Base-by-base conservation (phyloP, 1,284 basidiomycete genomes). In the Dichomitus squalens region DNA sequence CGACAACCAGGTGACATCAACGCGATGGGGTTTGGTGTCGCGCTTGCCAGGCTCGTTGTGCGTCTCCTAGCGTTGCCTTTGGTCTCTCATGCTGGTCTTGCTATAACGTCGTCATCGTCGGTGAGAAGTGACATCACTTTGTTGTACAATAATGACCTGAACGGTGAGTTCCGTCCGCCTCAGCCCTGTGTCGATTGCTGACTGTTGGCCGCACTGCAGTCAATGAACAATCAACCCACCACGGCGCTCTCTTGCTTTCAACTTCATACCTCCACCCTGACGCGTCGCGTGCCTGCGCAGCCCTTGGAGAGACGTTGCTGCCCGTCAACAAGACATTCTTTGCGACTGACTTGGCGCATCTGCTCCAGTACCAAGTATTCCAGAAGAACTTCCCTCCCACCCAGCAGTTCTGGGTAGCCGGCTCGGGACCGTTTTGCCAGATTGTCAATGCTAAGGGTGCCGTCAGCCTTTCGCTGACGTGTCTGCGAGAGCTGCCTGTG, bases 371-470 rank as follows among this genome's bases (percentile, higher is more conserved):
- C 43, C 69, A 71, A 48, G 59, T 54, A 6, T 70, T 67, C 53
- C 58, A 65, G 20, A 60, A 64, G 5, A 54, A 55, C 23, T 65
- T 64, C 46, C 49, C 58, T 11, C 29, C 59, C 0, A 55, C 43
- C 7, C 68, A 72, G 47, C 57, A 65, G 40, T 73, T 70, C 53
- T 72, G 70, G 70, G 61, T 73, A 7, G 68, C 58, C 7, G 67
- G 65, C 14, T 46, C 54, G 18, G 64, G 65, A 3, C 47, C 16
- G 16, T 35, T 57, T 7, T 73, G 71, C 49, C 60, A 67, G 31
- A 58, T 58, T 8, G 67, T 72, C 49, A 62, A 70, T 55, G 43
- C 55, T 1, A 54, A 57, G 7, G 70, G 70, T 3, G 52, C 50
- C 21, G 62, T 70, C 33, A 61, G 55, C 35, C 43, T 61, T 2